phyloP scores from a whole-genome alignment of 1,139 yeast genomes.

The Geotrichum phurueaensis region DNA sequence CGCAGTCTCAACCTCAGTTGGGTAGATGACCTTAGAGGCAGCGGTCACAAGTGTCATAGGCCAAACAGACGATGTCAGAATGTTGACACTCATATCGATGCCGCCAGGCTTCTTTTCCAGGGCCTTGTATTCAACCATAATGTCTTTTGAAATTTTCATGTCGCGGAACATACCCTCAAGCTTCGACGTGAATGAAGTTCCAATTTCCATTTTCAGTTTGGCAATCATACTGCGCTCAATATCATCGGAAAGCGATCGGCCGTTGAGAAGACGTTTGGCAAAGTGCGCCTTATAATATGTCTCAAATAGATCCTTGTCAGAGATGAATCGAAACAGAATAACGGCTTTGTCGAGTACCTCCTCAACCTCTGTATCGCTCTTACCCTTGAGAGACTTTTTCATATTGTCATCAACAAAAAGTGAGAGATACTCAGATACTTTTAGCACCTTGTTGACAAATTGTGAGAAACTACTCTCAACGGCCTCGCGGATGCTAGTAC shows the following conservation, averaged over 20 bases:
- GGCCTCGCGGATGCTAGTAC: constrained; percentile 47
- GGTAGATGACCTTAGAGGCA: constrained; percentile 50
- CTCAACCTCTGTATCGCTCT: constrained; percentile 50
- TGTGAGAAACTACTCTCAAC: constrained; percentile 52
- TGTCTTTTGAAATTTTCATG: constrained; percentile 59
- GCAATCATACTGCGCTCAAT: constrained; percentile 67
- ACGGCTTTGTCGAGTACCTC: constrained; percentile 52
- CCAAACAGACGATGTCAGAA: constrained; percentile 55
- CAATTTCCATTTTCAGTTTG: constrained; percentile 70
- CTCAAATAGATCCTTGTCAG: constrained; percentile 86
- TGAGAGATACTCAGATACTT: constrained; percentile 69
- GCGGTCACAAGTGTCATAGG: constrained; percentile 54
- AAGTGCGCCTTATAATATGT: constrained; percentile 80
- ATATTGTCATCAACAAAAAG: constrained; percentile 67
- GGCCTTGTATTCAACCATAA: constrained; percentile 43
- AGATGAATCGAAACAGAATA: constrained; percentile 57
- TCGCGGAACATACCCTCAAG: constrained; percentile 87
- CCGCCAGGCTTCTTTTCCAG: constrained; percentile 20
- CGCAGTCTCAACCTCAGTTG: constrained; percentile 43
- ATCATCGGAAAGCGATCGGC: constrained; percentile 48
- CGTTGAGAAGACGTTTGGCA: constrained; percentile 71
- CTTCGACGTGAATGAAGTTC: constrained; percentile 71
- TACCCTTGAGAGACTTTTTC: constrained; percentile 53
- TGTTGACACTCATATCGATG: constrained; percentile 44
- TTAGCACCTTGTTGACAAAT: constrained; percentile 52